A percentile compares a stretch with the other conserved stretches of the same genome.
phyloP scores from a whole-genome alignment of 306 rosid genomes.

The Trichosanthes cucumerina region DNA sequence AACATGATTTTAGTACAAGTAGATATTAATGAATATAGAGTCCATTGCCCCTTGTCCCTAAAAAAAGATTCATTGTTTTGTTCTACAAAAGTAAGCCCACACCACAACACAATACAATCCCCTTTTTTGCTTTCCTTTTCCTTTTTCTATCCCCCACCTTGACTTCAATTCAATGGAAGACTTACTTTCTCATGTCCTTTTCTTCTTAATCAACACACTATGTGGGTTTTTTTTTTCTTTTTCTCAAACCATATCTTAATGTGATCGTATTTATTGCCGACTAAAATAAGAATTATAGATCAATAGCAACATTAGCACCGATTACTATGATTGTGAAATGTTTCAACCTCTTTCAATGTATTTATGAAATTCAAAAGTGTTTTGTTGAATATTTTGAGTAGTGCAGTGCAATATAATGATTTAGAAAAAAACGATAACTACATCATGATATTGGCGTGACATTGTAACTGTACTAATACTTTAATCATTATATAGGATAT shows the following conservation, averaged over 20 bases:
- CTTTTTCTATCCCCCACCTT: background rate
- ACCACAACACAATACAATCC: background rate
- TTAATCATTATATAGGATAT: background rate
- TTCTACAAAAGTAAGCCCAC: background rate
- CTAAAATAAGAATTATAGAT: background rate
- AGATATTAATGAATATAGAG: background rate
- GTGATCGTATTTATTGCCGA: background rate
- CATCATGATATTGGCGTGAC: background rate
- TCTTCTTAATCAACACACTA: background rate
- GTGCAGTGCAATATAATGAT: background rate
- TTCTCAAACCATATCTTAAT: background rate
- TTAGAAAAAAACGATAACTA: background rate
- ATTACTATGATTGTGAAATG: background rate
- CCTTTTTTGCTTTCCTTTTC: background rate
- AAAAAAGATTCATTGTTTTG: slow-evolving; percentile 10
- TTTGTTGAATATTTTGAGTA: background rate
- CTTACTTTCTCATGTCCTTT: background rate
- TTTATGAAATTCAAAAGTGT: background rate
- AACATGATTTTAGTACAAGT: background rate
- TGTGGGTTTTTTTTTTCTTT: background rate
- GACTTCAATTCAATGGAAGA: background rate
- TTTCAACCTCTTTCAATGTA: background rate
- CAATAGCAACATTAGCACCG: background rate
- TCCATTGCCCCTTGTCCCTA: slow-evolving; percentile 10
- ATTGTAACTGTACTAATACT: background rate